These are phyloP conservation scores for Bipolaris sorokiniana DNA, from an alignment of 2,329 filamentous ascomycete species.

Conservation along the genomic window DNA sequence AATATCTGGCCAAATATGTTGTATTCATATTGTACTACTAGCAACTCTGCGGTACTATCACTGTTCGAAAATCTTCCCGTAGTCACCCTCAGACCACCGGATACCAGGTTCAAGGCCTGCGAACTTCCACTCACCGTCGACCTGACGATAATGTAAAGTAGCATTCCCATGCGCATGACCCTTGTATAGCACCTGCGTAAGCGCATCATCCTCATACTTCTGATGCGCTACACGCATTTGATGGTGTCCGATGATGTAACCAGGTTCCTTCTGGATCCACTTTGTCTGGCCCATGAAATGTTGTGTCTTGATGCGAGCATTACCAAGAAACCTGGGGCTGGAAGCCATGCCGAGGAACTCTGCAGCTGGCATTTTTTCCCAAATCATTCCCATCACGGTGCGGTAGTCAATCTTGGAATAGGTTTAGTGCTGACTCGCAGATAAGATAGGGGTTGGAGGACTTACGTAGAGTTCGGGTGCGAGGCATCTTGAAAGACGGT, in stretches of 20 bases:
- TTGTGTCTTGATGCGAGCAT: conserved; percentile 17
- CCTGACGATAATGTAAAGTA: neutral
- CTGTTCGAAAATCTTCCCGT: neutral
- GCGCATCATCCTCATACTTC: neutral
- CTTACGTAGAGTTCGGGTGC: conserved; percentile 10
- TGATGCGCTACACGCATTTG: conserved; percentile 14
- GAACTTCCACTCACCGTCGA: conserved; percentile 1
- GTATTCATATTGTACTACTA: neutral
- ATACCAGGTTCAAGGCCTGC: neutral
- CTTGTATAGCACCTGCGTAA: neutral
- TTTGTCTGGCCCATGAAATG: conserved; percentile 17
- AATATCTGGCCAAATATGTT: neutral
- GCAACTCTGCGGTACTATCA: neutral
- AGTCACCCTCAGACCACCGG: neutral
- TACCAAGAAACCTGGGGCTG: conserved; percentile 14
- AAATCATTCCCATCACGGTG: conserved; percentile 8
- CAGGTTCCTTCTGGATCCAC: conserved; percentile 5
- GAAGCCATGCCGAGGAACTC: conserved; percentile 17
- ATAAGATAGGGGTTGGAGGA: neutral
- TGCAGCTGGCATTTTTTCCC: conserved; percentile 18
- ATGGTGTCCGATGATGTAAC: conserved; percentile 11
- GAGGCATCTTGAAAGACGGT: conserved; percentile 8
- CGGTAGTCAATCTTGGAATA: conserved; percentile 10
- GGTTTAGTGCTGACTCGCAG: neutral
- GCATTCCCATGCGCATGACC: neutral